Conservation (phyloP, 1,139 yeast genomes). For the Geotrichum cucujoidarum region DNA sequence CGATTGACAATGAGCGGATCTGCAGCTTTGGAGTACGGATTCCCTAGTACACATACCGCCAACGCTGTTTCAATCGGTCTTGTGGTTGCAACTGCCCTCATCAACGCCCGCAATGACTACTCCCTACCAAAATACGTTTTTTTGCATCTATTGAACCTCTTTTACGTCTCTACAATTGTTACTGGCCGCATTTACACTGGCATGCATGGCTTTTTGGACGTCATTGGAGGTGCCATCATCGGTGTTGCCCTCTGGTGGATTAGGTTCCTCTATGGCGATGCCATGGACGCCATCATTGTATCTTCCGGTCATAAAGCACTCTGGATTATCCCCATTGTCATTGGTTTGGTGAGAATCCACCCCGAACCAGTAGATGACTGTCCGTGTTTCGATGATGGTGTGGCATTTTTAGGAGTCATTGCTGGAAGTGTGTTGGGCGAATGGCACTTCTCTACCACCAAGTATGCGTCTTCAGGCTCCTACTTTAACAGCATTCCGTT, state of each 20-base stretch:
- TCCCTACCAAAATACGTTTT: constrained; percentile 13
- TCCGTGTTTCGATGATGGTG: constrained; percentile 94
- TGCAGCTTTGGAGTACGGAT: constrained; percentile 90
- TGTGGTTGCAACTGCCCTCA: constrained; percentile 38
- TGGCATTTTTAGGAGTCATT: constrained; percentile 87
- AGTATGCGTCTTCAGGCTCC: background rate
- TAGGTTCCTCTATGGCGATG: constrained; percentile 24
- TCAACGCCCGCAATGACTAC: constrained; percentile 20
- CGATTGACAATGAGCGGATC: constrained; percentile 84
- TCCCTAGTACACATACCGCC: constrained; percentile 89
- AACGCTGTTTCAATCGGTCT: constrained; percentile 81
- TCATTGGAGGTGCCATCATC: constrained; percentile 57
- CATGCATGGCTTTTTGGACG: constrained; percentile 91
- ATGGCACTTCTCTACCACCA: constrained; percentile 37
- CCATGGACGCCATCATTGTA: constrained; percentile 23
- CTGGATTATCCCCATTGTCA: constrained; percentile 40
- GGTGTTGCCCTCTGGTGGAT: constrained; percentile 45
- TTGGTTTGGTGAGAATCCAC: constrained; percentile 56
- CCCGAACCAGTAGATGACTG: constrained; percentile 89
- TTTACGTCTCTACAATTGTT: constrained; percentile 64
- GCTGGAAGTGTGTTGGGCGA: constrained; percentile 64
- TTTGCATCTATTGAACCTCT: constrained; percentile 27
- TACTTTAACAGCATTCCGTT: constrained; percentile 14
- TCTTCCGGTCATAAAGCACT: constrained; percentile 37
- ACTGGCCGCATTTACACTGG: constrained; percentile 90